phyloP scores from a whole-genome alignment of 2,329 filamentous ascomycete genomes.

The Colletotrichum cereale region DNA sequence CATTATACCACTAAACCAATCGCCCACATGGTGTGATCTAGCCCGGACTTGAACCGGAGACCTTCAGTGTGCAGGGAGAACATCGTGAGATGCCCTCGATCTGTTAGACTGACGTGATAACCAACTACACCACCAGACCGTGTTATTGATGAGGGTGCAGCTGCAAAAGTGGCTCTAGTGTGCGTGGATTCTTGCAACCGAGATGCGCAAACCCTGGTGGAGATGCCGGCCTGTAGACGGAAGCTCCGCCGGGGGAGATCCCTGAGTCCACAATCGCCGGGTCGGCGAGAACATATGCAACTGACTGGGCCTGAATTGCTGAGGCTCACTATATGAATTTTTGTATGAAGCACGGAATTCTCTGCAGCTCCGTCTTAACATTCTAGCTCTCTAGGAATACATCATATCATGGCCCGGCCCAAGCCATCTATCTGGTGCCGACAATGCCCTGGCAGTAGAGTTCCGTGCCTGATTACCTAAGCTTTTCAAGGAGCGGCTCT shows the following conservation, averaged over 20 bases:
- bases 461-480: conserved; percentile 9
- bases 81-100: not conserved
- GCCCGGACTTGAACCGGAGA: conserved; percentile 41
- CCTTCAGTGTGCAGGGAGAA: conserved; percentile 30
- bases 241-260: not conserved
- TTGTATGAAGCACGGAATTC: not conserved
- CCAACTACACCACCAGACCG: conserved; percentile 53
- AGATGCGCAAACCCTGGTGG: conserved; percentile 1
- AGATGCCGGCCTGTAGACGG: not conserved
- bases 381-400: not conserved
- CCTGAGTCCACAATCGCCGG: not conserved
- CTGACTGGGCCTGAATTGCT: no score
- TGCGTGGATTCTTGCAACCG: not conserved
- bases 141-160: conserved; percentile 47
- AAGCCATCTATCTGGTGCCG: no score
- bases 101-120: conserved; percentile 64
- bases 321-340: not conserved
- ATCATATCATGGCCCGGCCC: not conserved
- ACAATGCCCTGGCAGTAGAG: not conserved
- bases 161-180: not conserved
- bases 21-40: conserved; percentile 20
- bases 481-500: not conserved
- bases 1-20: conserved; percentile 41
- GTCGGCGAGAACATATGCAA: no score
- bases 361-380: not conserved